phyloP scores from a whole-genome alignment of 257 asterid species.

The Solanum sparsipilum region DNA sequence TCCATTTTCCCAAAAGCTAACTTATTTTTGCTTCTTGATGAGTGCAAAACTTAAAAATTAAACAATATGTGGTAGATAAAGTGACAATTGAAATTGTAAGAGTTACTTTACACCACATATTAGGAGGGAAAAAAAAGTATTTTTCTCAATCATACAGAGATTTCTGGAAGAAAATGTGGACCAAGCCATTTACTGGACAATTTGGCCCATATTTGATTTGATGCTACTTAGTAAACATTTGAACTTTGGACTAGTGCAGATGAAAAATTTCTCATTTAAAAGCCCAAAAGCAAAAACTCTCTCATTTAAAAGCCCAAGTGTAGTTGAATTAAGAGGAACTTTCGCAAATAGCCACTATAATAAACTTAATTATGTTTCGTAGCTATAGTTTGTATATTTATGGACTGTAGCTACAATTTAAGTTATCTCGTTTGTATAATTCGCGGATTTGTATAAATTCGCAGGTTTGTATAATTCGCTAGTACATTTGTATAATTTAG shows the following conservation, averaged over 20 bases:
- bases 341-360: too few relatives aligned
- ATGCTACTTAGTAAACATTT: not conserved
- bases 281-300: not conserved
- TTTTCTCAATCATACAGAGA: not conserved
- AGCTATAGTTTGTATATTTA: too few relatives aligned
- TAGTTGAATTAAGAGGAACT: too few relatives aligned
- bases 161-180: not conserved
- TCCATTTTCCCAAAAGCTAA: conserved; percentile 25
- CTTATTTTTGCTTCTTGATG: not conserved
- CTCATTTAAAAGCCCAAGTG: too few relatives aligned
- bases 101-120: conserved; percentile 12
- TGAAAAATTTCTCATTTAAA: not conserved
- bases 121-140: not conserved
- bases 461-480: too few relatives aligned
- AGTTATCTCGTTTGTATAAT: too few relatives aligned
- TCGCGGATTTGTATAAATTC: too few relatives aligned
- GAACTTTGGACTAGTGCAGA: not conserved
- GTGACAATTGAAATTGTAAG: not conserved
- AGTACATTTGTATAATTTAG: too few relatives aligned
- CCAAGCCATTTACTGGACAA: not conserved
- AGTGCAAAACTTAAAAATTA: not conserved
- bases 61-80: not conserved
- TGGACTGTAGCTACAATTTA: too few relatives aligned
- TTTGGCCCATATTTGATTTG: not conserved
- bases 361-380: too few relatives aligned